phyloP scores from a whole-genome alignment of 768 basidiomycete species.

The Leucocoprinus birnbaumii region DNA sequence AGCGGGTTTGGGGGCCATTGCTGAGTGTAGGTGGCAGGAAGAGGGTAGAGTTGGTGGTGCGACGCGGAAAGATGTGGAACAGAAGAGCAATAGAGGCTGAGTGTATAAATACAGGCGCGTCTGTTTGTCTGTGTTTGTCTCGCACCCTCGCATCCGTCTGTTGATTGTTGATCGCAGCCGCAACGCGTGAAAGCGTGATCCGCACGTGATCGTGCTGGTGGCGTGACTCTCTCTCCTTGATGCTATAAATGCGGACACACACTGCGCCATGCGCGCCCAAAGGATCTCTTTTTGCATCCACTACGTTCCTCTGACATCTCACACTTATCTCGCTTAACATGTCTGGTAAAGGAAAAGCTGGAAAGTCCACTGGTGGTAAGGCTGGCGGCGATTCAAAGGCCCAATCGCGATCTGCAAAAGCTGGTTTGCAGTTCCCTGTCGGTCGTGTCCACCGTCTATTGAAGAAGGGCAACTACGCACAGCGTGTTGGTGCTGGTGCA shows the following conservation, averaged over 20 bases:
- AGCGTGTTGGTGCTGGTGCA: slow-evolving; percentile 87
- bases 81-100: neutral
- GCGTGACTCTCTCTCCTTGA: slow-evolving; percentile 16
- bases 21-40: slow-evolving; percentile 12
- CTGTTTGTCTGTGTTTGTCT: slow-evolving; percentile 9
- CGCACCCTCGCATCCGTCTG: slow-evolving; percentile 2
- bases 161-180: slow-evolving; percentile 13
- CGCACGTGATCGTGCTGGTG: slow-evolving; percentile 13
- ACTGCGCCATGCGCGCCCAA: slow-evolving; percentile 1
- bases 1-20: slow-evolving; percentile 80
- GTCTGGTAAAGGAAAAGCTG: slow-evolving; percentile 37
- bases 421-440: slow-evolving; percentile 83
- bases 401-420: slow-evolving; percentile 70
- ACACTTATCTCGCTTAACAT: slow-evolving; percentile 21
- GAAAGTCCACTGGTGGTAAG: slow-evolving; percentile 44
- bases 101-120: slow-evolving; percentile 14
- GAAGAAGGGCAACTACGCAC: slow-evolving; percentile 86
- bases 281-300: slow-evolving; percentile 19
- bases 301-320: slow-evolving; percentile 15
- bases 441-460: slow-evolving; percentile 90
- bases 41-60: slow-evolving; percentile 30
- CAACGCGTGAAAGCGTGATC: slow-evolving; percentile 5
- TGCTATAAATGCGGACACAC: slow-evolving; percentile 33
- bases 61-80: slow-evolving; percentile 5
- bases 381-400: slow-evolving; percentile 59